These are phyloP conservation scores for Cryphonectria radicalis DNA, from an alignment of 2,329 filamentous ascomycete genomes.

Conservation along the genomic window DNA sequence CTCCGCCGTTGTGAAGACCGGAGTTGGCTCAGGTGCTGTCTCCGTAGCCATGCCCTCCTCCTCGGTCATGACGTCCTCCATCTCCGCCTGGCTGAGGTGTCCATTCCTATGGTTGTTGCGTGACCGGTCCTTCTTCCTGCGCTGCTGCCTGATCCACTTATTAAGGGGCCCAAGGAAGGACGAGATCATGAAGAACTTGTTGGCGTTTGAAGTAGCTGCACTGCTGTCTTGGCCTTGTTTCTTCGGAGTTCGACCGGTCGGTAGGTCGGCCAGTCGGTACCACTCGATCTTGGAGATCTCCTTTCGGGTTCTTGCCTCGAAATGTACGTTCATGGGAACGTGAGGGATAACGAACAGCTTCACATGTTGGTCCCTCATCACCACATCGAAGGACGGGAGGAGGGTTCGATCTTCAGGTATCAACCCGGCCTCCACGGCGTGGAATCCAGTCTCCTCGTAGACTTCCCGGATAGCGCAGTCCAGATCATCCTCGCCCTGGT, in stretches of 20 bases:
- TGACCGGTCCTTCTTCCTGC: conserved; percentile 68
- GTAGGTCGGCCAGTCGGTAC: conserved; percentile 89
- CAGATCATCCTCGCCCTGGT: conserved; percentile 92
- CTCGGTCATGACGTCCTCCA: conserved; percentile 64
- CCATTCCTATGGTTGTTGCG: conserved; percentile 21
- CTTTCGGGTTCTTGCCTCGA: conserved; percentile 89
- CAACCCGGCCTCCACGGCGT: conserved; percentile 75
- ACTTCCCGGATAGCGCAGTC: conserved; percentile 94
- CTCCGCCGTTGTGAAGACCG: conserved; percentile 37
- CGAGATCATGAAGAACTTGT: conserved; percentile 98
- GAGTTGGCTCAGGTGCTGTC: conserved; percentile 39
- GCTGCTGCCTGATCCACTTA: conserved; percentile 88
- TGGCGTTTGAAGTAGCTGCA: conserved; percentile 65
- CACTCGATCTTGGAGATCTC: conserved; percentile 97
- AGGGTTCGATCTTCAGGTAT: conserved; percentile 72
- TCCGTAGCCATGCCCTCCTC: conserved; percentile 58
- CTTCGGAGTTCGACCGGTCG: conserved; percentile 73
- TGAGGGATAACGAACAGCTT: conserved; percentile 89
- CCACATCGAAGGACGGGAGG: conserved; percentile 86
- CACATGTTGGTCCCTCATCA: conserved; percentile 91
- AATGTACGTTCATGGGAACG: conserved; percentile 83
- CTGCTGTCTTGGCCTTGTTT: conserved; percentile 59
- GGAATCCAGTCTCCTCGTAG: conserved; percentile 93
- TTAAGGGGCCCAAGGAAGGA: conserved; percentile 86
- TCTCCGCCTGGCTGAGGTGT: conserved; percentile 48